A percentile compares a stretch with the other conserved stretches of the same genome.
phyloP scores from a whole-genome alignment of 768 basidiomycete species.

The Lactifluus piperatus region DNA sequence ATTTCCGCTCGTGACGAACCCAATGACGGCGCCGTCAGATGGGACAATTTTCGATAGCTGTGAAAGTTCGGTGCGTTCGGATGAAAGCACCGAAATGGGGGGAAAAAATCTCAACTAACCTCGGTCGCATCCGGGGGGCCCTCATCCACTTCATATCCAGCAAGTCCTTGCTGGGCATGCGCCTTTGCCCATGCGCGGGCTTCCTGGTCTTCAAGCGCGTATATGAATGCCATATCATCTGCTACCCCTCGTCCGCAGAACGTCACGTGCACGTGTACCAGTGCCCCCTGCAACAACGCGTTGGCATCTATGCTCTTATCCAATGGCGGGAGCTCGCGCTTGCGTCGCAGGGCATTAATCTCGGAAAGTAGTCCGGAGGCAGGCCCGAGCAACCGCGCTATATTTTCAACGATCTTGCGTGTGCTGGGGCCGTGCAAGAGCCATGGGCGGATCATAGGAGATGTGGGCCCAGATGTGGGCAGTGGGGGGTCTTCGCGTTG shows the following conservation, averaged over 20 bases:
- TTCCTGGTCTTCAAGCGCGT: constrained; percentile 49
- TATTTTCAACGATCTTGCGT: constrained; percentile 36
- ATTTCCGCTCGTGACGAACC: constrained; percentile 79
- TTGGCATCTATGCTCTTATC: constrained; percentile 29
- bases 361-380: constrained; percentile 39
- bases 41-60: constrained; percentile 42
- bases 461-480: constrained; percentile 5
- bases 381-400: constrained; percentile 32
- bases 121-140: constrained; percentile 26
- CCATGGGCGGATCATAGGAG: constrained; percentile 43
- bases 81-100: not conserved
- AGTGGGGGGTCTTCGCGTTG: constrained; percentile 42
- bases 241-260: constrained; percentile 64
- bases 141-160: constrained; percentile 20
- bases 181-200: constrained; percentile 39
- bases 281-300: constrained; percentile 46
- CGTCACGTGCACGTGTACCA: constrained; percentile 57
- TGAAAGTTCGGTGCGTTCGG: constrained; percentile 4
- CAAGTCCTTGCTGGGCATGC: constrained; percentile 22
- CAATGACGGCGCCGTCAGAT: constrained; percentile 45
- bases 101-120: constrained; percentile 12
- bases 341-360: constrained; percentile 51
- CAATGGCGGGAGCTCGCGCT: constrained; percentile 40
- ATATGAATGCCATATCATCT: constrained; percentile 66
- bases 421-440: constrained; percentile 54